Conservation (phyloP, 2,329 filamentous ascomycete species). For the Exserohilum turcica region DNA sequence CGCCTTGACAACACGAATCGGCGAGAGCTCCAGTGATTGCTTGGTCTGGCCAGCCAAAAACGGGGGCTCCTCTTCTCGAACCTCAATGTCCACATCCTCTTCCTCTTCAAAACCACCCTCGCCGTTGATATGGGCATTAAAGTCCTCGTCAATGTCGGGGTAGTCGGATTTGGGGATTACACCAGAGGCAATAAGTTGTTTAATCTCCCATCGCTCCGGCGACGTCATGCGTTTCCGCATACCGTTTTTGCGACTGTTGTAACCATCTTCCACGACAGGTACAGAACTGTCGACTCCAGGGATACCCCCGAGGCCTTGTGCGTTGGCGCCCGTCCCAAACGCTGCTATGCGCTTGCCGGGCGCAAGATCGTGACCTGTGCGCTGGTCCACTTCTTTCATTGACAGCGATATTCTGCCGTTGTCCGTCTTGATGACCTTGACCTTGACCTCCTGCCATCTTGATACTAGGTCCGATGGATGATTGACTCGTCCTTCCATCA, state of each 20-base stretch:
- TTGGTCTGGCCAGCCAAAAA: constrained; percentile 97
- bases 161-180: constrained; percentile 92
- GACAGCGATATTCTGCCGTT: constrained; percentile 81
- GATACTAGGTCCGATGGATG: constrained; percentile 88
- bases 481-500: constrained; percentile 84
- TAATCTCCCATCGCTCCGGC: constrained; percentile 95
- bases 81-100: constrained; percentile 96
- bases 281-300: constrained; percentile 57
- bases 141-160: constrained; percentile 92
- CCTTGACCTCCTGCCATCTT: constrained; percentile 81
- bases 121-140: constrained; percentile 82
- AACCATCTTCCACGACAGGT: constrained; percentile 67
- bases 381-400: constrained; percentile 97
- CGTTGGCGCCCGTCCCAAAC: constrained; percentile 72
- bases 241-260: constrained; percentile 50
- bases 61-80: constrained; percentile 93
- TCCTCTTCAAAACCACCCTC: constrained; percentile 90
- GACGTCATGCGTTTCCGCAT: constrained; percentile 94
- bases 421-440: constrained; percentile 90
- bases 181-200: constrained; percentile 93
- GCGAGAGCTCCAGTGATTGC: constrained; percentile 90
- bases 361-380: constrained; percentile 79
- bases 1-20: constrained; percentile 94
- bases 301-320: constrained; percentile 73
- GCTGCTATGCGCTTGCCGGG: constrained; percentile 80